Base-by-base conservation (phyloP, 2,329 filamentous ascomycete species). In the Ceratocystis papillata region DNA sequence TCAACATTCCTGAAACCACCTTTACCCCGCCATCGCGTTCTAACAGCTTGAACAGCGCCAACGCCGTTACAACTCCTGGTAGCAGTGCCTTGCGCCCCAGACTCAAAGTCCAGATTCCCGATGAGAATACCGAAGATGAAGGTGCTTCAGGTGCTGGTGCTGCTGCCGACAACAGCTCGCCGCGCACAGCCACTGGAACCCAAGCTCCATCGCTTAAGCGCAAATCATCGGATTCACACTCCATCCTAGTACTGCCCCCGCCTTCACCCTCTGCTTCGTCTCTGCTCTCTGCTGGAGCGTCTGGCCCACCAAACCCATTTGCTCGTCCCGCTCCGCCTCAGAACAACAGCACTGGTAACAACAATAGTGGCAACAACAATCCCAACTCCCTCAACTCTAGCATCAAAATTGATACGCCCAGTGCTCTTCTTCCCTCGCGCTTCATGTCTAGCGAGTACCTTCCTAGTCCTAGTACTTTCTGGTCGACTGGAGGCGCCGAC, bases 231-330 rank as follows among this genome's bases (percentile, higher is more conserved):
- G 82, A 83, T 53, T 78, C 80, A 1, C 83, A 86, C 5, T 81
- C 83, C 2, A 83, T 84, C 60, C 79, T 96, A 22, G 90, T 96
- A 2, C 80, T 99, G 5, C 94, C 94, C 20, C 93, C 93, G 6
- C 94, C 94, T 0, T 96, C 94, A 1, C 93, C 94, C 0, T 96
- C 90, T 37, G 89, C 90, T 1, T 88, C 88, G 25, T 85, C 90
- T 1, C 80, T 97, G 5, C 79, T 96, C 65, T 96, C 91, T 61
- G 94, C 94, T 0, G 94, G 94, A 50, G 93, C 94, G 7, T 88
- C 87, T 46, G 94, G 94, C 0, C 94, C 94, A 15, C 91, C 91
- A 1, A 99, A 99, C 74, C 94, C 94, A 0, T 99, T 97, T 74
- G 94, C 94, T 6, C 83, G 93, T 53, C 94, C 93, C 0, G 83